Evolutionary conservation across 352 stramenopile species (phyloP), one percentile per base, ranked within the genome.

Genomic region (Pythium aquatile): DNA sequence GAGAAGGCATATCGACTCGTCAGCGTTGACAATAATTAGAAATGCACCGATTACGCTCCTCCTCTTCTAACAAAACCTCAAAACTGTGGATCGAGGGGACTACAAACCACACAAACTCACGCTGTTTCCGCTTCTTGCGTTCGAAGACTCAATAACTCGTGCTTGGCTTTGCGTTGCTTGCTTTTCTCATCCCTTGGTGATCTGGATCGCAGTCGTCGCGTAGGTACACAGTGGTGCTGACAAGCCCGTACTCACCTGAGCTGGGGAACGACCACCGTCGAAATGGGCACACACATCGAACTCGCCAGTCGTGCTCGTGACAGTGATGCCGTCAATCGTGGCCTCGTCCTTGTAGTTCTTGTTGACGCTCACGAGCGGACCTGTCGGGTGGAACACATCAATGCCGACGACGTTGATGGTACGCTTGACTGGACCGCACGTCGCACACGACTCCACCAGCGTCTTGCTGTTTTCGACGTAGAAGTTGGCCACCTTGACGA

Each of bases 261-360:
- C 57, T 1, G 63, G 63, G 7, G 63, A 49, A 20, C 64, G 66
- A 56, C 67, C 71, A 60, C 71, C 71, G n/a, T 77, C 64, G 26
- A 68, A 69, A 24, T 70, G 61, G 9, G 61, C 58, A 40, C 71
- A 78, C 11, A 75, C 47, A 8, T 70, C 55, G 58, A 75, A 75
- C 13, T 44, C 39, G 20, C 32, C 59, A 3, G 42, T 69, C 24
- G 67, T 32, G 2, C 75, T 77, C 5, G 66, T 77, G 3, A 61
- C 75, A 40, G 67, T 81, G 14, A 74, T 67, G 53, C 75, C 84
- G 16, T 71, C 73, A 40, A 88, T 78, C 0, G 66, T 76, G 17
- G 77, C 81, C 55, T 75, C 61, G 62, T 90, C 81, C 39, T 87
- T 83, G 74, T 90, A 90, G 66, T 90, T 90, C 32, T 76, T 66